Evolutionary conservation across 495 filamentous ascomycete species (phyloP).

Genomic region (Talaromyces nanjingensis): DNA sequence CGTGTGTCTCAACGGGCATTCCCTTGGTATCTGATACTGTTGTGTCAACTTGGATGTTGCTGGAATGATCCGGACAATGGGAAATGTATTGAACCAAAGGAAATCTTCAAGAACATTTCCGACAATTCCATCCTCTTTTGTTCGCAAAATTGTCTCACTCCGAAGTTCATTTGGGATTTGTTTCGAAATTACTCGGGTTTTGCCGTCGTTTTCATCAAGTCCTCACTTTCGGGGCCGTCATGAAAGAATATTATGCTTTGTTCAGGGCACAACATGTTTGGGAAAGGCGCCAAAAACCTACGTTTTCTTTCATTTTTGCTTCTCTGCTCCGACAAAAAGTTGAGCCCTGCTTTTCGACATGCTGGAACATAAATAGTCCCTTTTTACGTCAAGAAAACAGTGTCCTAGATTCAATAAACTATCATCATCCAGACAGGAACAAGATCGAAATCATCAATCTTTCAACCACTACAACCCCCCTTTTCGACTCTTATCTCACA

Average conservation of each 20-base stretch:
- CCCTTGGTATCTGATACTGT: not conserved
- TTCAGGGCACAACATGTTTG: not conserved
- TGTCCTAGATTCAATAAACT: not conserved
- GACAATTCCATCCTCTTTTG: not conserved
- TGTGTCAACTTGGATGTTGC: not conserved
- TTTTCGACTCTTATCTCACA: not conserved
- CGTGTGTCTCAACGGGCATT: not conserved
- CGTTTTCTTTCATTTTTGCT: not conserved
- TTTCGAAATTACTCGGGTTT: not conserved
- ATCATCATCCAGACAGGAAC: not conserved
- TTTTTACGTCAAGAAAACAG: not conserved
- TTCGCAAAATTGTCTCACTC: not conserved
- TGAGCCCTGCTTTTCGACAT: not conserved
- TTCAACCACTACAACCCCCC: not conserved
- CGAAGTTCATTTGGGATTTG: not conserved
- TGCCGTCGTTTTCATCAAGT: not conserved
- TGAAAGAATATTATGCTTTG: not conserved
- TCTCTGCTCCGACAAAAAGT: not conserved
- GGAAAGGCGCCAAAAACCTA: not conserved
- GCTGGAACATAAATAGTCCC: not conserved
- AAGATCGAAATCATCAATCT: not conserved
- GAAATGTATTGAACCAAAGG: not conserved
- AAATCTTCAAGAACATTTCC: not conserved
- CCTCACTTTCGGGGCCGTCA: not conserved
- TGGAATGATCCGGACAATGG: not conserved